Conservation (phyloP, 176 grass and related monocot species). For the Bonia amplexicaulis region DNA sequence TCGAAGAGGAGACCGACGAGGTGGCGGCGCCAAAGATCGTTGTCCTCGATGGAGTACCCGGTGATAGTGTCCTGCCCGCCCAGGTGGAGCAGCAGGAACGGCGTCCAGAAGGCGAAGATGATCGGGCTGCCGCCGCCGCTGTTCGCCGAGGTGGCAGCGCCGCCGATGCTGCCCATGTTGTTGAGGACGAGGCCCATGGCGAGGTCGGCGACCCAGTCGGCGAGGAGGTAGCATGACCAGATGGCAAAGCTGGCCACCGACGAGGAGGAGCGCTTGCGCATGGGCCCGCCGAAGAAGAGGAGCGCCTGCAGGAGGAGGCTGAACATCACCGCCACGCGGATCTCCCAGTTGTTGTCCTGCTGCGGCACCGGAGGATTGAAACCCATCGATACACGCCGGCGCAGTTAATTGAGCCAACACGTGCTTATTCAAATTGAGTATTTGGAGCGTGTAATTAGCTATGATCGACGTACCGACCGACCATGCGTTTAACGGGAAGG, state of each 20-base stretch:
- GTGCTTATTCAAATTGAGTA: too few relatives aligned
- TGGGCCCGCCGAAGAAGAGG: conserved; percentile 38
- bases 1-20: conserved; percentile 53
- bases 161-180: conserved; percentile 48
- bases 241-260: not conserved
- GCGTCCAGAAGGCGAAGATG: conserved; percentile 59
- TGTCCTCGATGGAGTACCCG: conserved; percentile 53
- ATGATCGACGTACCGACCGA: too few relatives aligned
- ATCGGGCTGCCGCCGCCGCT: not conserved
- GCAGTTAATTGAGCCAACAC: not conserved
- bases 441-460: too few relatives aligned
- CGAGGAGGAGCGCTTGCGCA: conserved; percentile 28
- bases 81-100: conserved; percentile 72
- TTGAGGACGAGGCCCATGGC: conserved; percentile 48
- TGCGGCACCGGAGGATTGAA: conserved; percentile 42
- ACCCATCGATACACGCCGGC: not conserved
- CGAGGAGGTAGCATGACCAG: conserved; percentile 48
- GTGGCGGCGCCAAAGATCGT: conserved; percentile 54
- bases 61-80: conserved; percentile 73
- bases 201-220: conserved; percentile 60
- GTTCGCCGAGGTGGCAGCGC: too few relatives aligned
- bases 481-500: too few relatives aligned
- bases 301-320: conserved; percentile 30
- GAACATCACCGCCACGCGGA: conserved; percentile 22
- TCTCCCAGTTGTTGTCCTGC: conserved; percentile 38